Percentiles rank a stretch among this genome's conserved stretches.
Conservation (phyloP, 345 rosid species). For the Murraya koenigii region DNA sequence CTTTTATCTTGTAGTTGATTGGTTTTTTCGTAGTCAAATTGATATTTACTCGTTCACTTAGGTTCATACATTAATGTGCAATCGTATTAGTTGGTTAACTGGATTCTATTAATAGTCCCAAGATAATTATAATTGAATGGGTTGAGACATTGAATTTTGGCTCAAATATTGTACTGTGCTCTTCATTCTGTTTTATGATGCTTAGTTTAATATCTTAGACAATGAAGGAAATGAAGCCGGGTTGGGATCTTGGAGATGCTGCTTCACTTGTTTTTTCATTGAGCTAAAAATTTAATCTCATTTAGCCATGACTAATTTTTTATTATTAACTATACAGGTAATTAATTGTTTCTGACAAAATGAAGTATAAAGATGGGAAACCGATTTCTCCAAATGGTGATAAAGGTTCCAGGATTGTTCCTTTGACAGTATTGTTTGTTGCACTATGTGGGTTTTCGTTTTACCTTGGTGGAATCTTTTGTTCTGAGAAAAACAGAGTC, state of each 20-base stretch:
- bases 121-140: not conserved
- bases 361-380: constrained; percentile 92
- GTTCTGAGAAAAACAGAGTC: constrained; percentile 45
- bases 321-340: constrained; percentile 31
- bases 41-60: not conserved
- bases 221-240: too few species aligned
- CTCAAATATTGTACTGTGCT: not conserved
- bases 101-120: constrained; percentile 1
- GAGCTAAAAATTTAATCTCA: not conserved
- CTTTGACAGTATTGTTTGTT: constrained; percentile 46
- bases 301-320: not conserved
- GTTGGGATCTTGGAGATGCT: not conserved
- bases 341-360: constrained; percentile 24
- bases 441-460: constrained; percentile 78
- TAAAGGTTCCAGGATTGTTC: constrained; percentile 43
- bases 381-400: constrained; percentile 41
- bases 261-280: not conserved
- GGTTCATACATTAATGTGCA: not conserved
- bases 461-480: constrained; percentile 84
- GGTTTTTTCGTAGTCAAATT: not conserved
- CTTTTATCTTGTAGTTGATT: not conserved
- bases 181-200: not conserved
- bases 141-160: not conserved
- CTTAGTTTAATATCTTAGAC: not conserved
- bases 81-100: not conserved